These are phyloP conservation scores for Syzygium grande DNA, from an alignment of 345 rosid species.

Conservation along the genomic window DNA sequence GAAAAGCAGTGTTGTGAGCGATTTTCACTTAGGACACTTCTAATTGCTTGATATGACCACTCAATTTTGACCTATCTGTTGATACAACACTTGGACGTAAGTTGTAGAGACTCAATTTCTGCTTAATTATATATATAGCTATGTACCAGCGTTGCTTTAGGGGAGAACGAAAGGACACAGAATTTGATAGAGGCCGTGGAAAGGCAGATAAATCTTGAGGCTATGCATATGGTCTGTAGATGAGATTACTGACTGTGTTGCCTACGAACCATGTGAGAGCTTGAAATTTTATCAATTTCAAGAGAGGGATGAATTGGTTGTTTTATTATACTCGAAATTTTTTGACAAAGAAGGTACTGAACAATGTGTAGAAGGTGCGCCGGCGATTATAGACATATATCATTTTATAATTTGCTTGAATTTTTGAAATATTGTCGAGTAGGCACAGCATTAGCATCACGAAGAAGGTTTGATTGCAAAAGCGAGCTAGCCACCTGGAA, in stretches of 20 bases:
- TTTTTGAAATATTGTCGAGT: not conserved
- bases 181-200: not conserved
- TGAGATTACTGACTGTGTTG: not conserved
- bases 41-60: not conserved
- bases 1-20: not conserved
- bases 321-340: not conserved
- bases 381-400: not conserved
- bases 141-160: not conserved
- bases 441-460: not conserved
- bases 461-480: not conserved
- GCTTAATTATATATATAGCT: not conserved
- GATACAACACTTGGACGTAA: not conserved
- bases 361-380: not conserved
- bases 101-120: not conserved
- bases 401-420: not conserved
- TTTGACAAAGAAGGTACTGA: not conserved
- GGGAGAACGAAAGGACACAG: not conserved
- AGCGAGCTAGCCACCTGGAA: not conserved
- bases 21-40: not conserved
- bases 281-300: not conserved
- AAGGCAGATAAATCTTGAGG: not conserved
- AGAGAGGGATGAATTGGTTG: not conserved
- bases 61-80: not conserved
- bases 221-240: not conserved
- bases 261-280: not conserved